Percentiles rank a stretch among this genome's conserved stretches.
Conservation (phyloP, 2,329 filamentous ascomycete species). For the Fusarium paranaense region DNA sequence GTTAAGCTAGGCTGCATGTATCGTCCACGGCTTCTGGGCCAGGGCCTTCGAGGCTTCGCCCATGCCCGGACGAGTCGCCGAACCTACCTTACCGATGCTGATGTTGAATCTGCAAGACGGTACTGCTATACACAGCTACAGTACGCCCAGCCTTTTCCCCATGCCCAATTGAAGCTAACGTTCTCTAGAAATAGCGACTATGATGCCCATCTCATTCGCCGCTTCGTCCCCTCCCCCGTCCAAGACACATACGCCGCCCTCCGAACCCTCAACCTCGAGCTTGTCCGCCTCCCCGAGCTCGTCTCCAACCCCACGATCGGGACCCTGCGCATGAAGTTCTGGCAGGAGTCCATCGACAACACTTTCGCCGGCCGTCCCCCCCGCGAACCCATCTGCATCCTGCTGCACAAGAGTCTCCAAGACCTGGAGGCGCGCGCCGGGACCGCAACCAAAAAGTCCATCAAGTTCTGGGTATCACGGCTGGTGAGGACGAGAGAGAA, state of each 20-base stretch:
- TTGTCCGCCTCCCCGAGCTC: conserved; percentile 88
- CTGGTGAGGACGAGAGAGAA: conserved; percentile 85
- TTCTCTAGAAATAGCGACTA: conserved; percentile 82
- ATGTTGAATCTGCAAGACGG: conserved; percentile 63
- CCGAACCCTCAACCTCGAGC: conserved; percentile 91
- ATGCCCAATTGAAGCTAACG: conserved; percentile 13
- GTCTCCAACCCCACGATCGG: conserved; percentile 91
- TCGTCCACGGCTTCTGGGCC: conserved; percentile 50
- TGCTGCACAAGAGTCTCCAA: conserved; percentile 79
- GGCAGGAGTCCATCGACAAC: conserved; percentile 85
- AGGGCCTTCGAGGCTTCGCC: conserved; percentile 54
- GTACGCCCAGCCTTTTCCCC: conserved; percentile 45
- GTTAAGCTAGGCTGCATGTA: conserved; percentile 50
- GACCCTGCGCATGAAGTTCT: conserved; percentile 92
- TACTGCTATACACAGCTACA: conserved; percentile 67
- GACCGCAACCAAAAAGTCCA: conserved; percentile 58
- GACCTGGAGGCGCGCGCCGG: conserved; percentile 64
- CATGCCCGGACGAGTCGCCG: conserved; percentile 47
- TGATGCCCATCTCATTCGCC: conserved; percentile 85
- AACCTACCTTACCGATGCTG: conserved; percentile 61
- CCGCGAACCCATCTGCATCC: conserved; percentile 89
- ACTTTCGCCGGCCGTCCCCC: conserved; percentile 83
- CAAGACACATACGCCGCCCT: conserved; percentile 90
- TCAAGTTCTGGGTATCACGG: conserved; percentile 80
- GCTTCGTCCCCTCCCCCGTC: conserved; percentile 81